A percentile compares a stretch with the other conserved stretches of the same genome.
Evolutionary conservation across 1,139 yeast genomes (phyloP).

Genomic region (Zygoascus hellenicus): DNA sequence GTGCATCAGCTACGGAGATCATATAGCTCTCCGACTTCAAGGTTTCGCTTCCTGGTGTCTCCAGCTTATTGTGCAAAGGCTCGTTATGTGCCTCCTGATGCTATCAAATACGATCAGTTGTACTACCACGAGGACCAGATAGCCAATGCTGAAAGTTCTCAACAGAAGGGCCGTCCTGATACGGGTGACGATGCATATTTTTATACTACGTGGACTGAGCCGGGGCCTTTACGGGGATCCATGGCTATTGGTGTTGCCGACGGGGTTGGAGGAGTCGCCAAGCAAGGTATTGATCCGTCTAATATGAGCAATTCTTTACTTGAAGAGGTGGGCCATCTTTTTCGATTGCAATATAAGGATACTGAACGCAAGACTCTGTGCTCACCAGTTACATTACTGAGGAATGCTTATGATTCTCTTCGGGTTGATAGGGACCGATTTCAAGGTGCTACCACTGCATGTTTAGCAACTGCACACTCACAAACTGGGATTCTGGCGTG

Average conservation of each 20-base stretch:
- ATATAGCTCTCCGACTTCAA: not conserved
- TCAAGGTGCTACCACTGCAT: slow-evolving; percentile 96
- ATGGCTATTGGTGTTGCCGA: slow-evolving; percentile 87
- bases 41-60: slow-evolving; percentile 16
- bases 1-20: too few species aligned
- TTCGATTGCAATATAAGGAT: slow-evolving; percentile 11
- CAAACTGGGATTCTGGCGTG: slow-evolving; percentile 50
- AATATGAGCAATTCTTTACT: slow-evolving; percentile 34
- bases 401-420: slow-evolving; percentile 50
- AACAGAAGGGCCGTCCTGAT: slow-evolving; percentile 18
- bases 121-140: slow-evolving; percentile 1
- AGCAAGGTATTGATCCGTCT: slow-evolving; percentile 79
- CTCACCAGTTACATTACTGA: slow-evolving; percentile 49
- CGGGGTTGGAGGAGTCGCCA: slow-evolving; percentile 98
- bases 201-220: slow-evolving; percentile 37
- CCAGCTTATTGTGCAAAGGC: slow-evolving; percentile 19
- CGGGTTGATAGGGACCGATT: slow-evolving; percentile 53
- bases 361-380: slow-evolving; percentile 14
- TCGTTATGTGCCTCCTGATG: slow-evolving; percentile 8
- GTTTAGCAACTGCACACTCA: slow-evolving; percentile 67
- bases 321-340: slow-evolving; percentile 27
- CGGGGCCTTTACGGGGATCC: slow-evolving; percentile 39
- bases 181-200: slow-evolving; percentile 89
- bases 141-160: slow-evolving; percentile 6
- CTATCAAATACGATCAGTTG: not conserved